Evolutionary conservation across 306 rosid species (phyloP), one percentile per base, ranked within the genome.

Genomic region (Sicyos edulis): DNA sequence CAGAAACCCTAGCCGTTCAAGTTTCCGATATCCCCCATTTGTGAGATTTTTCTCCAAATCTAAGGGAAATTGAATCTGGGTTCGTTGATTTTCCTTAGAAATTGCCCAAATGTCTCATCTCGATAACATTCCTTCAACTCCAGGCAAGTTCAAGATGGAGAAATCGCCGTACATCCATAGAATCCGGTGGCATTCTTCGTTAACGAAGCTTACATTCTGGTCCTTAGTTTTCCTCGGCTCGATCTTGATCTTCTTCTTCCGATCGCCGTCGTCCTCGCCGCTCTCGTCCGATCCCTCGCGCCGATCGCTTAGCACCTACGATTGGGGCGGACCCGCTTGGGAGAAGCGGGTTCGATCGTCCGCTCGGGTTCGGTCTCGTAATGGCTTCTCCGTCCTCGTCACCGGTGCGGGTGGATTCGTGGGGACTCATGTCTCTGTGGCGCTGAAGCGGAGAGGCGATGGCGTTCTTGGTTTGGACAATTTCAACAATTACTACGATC

Each of bases 361-460:
- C 0, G 93, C 98, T 45, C 80, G 84, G 4, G 83, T 85, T 56
- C 85, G 98, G 12, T 85, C 96, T 44, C 53, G 86, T 1, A 81
- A 87, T 44, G 90, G 98, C 7, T 73, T 87, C 4, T 81, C 96
- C 45, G 95, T 93, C 0, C 80, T 93, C 26, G 98, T 93, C 29
- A 93, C 98, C 17, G 98, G 98, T 5, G 96, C 96, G 0, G 91
- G 90, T 0, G 98, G 98, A 1, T 93, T 93, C 24, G 98, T 93
- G 1, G 98, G 98, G 34, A 88, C 96, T 47, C 98, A 93, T 13
- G 97, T 93, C 55, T 86, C 97, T 0, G 81, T 93, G 5, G 98
- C 98, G 0, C 87, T 93, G 0, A 93, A 93, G 58, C 96, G 97
- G 21, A 83, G 98, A 0, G 98, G 98, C 0, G 98, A 93, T 12